Evolutionary conservation across 2,329 filamentous ascomycete species (phyloP).

Genomic region (Tolypocladium sp.): DNA sequence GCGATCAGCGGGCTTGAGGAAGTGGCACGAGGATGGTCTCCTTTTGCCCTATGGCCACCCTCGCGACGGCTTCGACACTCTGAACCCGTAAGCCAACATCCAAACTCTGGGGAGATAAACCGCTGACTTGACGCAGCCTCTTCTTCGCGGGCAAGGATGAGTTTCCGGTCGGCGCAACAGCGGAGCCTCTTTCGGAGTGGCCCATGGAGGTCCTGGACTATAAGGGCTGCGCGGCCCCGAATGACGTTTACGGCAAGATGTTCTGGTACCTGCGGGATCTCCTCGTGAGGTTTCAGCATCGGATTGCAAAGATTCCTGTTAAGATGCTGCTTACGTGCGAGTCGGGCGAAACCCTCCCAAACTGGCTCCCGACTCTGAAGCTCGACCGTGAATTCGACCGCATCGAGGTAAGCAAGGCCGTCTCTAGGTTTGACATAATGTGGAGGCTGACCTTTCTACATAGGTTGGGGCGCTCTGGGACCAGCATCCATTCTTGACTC

Average conservation of each 20-base stretch:
- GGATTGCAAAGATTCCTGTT: not conserved
- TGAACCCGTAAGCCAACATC: slow-evolving; percentile 13
- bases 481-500: slow-evolving; percentile 2
- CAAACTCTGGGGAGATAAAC: not conserved
- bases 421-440: not conserved
- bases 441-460: not conserved
- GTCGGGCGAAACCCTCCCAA: not conserved
- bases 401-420: slow-evolving; percentile 7
- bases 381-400: slow-evolving; percentile 5
- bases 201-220: slow-evolving; percentile 15
- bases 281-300: slow-evolving; percentile 10
- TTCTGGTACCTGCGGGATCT: slow-evolving; percentile 14
- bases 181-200: slow-evolving; percentile 18
- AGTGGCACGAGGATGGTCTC: slow-evolving; percentile 13
- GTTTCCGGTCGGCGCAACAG: slow-evolving; percentile 3
- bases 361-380: not conserved
- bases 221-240: slow-evolving; percentile 4
- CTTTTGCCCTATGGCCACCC: slow-evolving; percentile 14
- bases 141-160: slow-evolving; percentile 1
- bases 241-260: slow-evolving; percentile 19
- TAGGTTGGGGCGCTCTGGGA: slow-evolving; percentile 12
- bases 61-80: slow-evolving; percentile 2
- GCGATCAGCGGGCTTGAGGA: slow-evolving; percentile 6
- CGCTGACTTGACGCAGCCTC: slow-evolving; percentile 6
- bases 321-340: slow-evolving; percentile 2